Base-by-base conservation (phyloP, 345 rosid genomes). In the Dipteronia sinensis region DNA sequence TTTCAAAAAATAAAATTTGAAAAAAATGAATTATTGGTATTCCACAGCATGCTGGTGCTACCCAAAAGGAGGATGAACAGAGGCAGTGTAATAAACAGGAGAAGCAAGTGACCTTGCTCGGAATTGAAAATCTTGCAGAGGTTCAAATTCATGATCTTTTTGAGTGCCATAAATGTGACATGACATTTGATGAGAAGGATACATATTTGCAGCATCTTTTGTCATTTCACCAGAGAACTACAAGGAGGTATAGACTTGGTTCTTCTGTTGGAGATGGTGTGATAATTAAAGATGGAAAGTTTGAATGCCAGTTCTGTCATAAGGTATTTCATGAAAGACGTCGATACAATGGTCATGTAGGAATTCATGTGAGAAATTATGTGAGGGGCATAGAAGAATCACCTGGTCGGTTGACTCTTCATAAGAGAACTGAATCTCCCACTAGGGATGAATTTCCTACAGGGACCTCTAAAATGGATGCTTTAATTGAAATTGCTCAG, bases 401-500 rank as follows among this genome's bases (percentile, higher is more conserved):
- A 53, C 85, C 92, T 68, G 83, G 84, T 69, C 83, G 64, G 56
- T 76, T 76, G 67, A 80, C 71, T 73, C 51, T 82, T 80, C 82
- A 82, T 20, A 84, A 82, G 72, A 79, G 58, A 65, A 76, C 64
- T 34, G 87, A 84, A 47, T 70, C 86, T 73, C 82, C 78, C 47
- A 58, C 73, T 66, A 81, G 72, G 56, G 85, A 85, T 80, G 90
- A 78, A 55, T 55, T 79, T 66, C 86, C 90, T 69, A 20, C 80
- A 1, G 83, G 85, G 80, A 88, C 82, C n/a, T 92, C 94, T 76
- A 92, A 84, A 83, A 92, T 92, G 97, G 94, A 92, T 80, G 97
- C 94, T 25, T 72, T 92, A 73, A 85, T 92, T 81, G 94, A 92
- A 88, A 90, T 90, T 79, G 97, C 97, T n/a, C 93, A 92, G 84